These are phyloP conservation scores for Metarhizium sp. DNA, from an alignment of 2,329 filamentous ascomycete species.

Conservation along the genomic window DNA sequence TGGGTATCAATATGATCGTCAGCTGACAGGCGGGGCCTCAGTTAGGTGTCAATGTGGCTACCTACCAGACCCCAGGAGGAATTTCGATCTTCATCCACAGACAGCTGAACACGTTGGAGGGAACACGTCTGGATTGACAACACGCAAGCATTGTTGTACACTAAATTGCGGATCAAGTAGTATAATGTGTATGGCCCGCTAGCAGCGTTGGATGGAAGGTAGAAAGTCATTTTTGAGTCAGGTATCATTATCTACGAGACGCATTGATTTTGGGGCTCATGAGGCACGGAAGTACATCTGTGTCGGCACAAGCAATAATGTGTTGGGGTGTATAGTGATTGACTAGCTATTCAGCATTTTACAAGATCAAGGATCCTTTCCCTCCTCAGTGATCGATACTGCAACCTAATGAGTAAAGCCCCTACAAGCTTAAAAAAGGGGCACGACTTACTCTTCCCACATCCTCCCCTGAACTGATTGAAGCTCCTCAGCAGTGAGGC, in stretches of 20 bases:
- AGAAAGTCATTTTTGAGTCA: background rate
- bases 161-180: constrained; percentile 1
- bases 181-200: background rate
- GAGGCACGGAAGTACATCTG: background rate
- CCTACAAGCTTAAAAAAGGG: background rate
- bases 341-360: background rate
- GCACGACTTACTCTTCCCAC: constrained; percentile 64
- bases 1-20: background rate
- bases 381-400: constrained; percentile 7
- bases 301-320: background rate
- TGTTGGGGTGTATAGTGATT: background rate
- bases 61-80: background rate
- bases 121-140: background rate
- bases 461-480: constrained; percentile 77
- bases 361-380: background rate
- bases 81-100: background rate
- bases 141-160: constrained; percentile 7
- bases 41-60: background rate
- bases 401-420: background rate
- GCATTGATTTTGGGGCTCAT: too few relatives aligned
- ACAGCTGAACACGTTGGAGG: background rate
- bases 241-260: background rate
- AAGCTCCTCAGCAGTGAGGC: constrained; percentile 81
- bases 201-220: background rate
- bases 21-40: background rate